A percentile compares a stretch with the other conserved stretches of the same genome.
phyloP scores from a whole-genome alignment of 768 basidiomycete genomes.

The Hemileccinum impolitum region DNA sequence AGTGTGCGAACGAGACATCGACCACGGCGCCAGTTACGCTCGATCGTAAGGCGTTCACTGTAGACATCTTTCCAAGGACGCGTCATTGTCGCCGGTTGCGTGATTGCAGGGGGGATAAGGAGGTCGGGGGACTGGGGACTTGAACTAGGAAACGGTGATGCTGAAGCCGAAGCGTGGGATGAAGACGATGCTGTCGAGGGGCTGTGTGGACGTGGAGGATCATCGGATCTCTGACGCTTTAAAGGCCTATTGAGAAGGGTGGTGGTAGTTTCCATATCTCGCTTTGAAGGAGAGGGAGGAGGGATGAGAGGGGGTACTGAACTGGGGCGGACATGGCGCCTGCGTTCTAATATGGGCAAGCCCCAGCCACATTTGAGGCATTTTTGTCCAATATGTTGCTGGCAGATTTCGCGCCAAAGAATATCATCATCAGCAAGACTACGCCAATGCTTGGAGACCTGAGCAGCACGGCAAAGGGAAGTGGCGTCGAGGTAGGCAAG shows the following conservation, averaged over 20 bases:
- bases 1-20: slow-evolving; percentile 81
- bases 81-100: slow-evolving; percentile 43
- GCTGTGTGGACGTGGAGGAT: neutral
- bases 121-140: slow-evolving; percentile 8
- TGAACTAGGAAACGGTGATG: slow-evolving; percentile 5
- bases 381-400: slow-evolving; percentile 97
- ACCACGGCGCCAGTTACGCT: slow-evolving; percentile 96
- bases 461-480: slow-evolving; percentile 90
- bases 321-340: slow-evolving; percentile 44
- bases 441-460: slow-evolving; percentile 84
- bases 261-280: slow-evolving; percentile 34
- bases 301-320: slow-evolving; percentile 39
- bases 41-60: slow-evolving; percentile 92
- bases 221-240: slow-evolving; percentile 47
- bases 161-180: slow-evolving; percentile 15
- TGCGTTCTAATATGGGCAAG: slow-evolving; percentile 83
- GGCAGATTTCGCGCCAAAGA: slow-evolving; percentile 94
- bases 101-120: slow-evolving; percentile 34
- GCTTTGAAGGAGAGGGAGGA: slow-evolving; percentile 34
- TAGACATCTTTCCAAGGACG: slow-evolving; percentile 99
- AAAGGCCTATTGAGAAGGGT: slow-evolving; percentile 33
- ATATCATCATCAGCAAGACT: slow-evolving; percentile 90
- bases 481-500: slow-evolving; percentile 89
- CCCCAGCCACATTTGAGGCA: slow-evolving; percentile 98
- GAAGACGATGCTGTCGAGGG: slow-evolving; percentile 2